Percentiles rank a stretch among this genome's conserved stretches.
These are phyloP conservation scores for Candolleomyces aberdarensis DNA, from an alignment of 768 basidiomycete species.

Conservation along the genomic window DNA sequence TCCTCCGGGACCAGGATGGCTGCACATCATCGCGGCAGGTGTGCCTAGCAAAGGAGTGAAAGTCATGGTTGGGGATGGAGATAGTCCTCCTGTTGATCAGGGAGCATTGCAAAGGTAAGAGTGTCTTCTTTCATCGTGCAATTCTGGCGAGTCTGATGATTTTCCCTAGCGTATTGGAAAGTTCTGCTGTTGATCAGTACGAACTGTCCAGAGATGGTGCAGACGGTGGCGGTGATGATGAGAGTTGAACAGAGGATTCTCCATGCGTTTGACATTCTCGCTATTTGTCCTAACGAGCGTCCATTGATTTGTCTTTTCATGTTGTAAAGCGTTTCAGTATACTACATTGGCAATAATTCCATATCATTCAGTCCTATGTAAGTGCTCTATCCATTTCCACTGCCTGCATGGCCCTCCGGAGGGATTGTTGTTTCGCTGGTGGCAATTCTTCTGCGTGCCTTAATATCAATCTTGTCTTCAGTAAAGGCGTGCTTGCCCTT, in stretches of 20 bases:
- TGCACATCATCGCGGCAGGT: slow-evolving; percentile 65
- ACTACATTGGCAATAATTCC: neutral
- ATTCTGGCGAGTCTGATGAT: neutral
- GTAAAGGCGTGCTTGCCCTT: neutral
- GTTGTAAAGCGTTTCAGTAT: neutral
- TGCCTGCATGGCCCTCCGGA: too few relatives aligned
- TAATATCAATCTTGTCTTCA: neutral
- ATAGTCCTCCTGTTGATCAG: slow-evolving; percentile 55
- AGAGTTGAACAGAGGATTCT: neutral
- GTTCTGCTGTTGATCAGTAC: slow-evolving; percentile 49
- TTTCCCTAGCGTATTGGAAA: slow-evolving; percentile 42
- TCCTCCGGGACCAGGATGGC: slow-evolving; percentile 79
- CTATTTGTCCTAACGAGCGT: neutral
- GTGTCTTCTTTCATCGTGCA: neutral
- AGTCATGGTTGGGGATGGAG: slow-evolving; percentile 69
- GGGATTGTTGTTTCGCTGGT: too few relatives aligned
- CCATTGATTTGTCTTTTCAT: neutral
- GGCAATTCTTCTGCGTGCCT: too few relatives aligned
- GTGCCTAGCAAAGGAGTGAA: slow-evolving; percentile 61
- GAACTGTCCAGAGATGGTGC: neutral
- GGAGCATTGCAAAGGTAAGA: slow-evolving; percentile 58
- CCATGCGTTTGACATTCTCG: neutral
- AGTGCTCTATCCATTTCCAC: too few relatives aligned
- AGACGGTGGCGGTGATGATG: neutral
- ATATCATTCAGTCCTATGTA: too few relatives aligned